A percentile compares a stretch with the other conserved stretches of the same genome.
Conservation (phyloP, 1,284 basidiomycete genomes). For the Amylostereum areolatum region DNA sequence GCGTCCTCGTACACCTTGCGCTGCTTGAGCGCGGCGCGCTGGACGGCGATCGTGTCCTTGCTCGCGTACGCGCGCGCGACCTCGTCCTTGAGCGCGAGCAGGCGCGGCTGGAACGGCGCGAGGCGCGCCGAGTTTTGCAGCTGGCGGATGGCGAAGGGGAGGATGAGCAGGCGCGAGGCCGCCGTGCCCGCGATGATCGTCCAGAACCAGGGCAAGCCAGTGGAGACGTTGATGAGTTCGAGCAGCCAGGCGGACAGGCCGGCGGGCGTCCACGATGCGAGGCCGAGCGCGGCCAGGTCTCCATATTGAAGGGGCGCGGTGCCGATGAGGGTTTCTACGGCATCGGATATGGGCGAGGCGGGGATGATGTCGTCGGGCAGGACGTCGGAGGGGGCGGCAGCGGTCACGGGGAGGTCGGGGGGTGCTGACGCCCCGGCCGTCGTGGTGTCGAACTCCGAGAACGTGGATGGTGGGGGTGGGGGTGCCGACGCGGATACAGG, state of each 20-base stretch:
- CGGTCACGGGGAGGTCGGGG: background rate
- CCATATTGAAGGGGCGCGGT: conserved; percentile 58
- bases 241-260: conserved; percentile 41
- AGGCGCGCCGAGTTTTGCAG: conserved; percentile 70
- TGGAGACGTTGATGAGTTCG: conserved; percentile 69
- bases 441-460: conserved; percentile 1
- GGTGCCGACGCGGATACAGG: background rate
- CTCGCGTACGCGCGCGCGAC: conserved; percentile 23
- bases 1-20: conserved; percentile 64
- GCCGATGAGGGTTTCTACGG: conserved; percentile 19
- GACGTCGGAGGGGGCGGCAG: background rate
- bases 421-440: background rate
- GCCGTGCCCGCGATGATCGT: conserved; percentile 73
- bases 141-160: conserved; percentile 67
- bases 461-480: background rate
- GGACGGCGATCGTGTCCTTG: conserved; percentile 50
- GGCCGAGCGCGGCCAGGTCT: conserved; percentile 74
- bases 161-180: conserved; percentile 60
- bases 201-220: conserved; percentile 83
- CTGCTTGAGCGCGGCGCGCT: conserved; percentile 50
- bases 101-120: conserved; percentile 46
- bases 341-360: background rate
- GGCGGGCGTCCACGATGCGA: conserved; percentile 53
- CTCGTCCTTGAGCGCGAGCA: conserved; percentile 26
- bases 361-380: background rate